Base-by-base conservation (phyloP, 2,329 filamentous ascomycete genomes). In the Clonostachys sp. region DNA sequence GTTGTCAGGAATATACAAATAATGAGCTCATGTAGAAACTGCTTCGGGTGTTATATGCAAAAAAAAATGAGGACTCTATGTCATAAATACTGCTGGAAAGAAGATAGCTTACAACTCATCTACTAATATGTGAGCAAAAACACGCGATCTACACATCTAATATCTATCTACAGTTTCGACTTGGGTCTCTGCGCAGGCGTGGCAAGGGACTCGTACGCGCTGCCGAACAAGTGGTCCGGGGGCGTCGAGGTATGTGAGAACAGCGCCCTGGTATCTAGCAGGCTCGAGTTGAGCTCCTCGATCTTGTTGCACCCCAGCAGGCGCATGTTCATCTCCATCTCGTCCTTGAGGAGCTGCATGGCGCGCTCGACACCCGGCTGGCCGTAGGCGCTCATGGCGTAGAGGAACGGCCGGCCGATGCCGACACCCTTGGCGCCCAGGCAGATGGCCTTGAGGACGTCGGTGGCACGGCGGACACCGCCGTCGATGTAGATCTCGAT, bases 301-400 rank as follows among this genome's bases (percentile, higher is more conserved):
- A 99, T 67, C 50, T 70, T 84, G 17, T 77, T 80, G 50, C 84
- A 88, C 10, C 94, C 94, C 56, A 99, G 90, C 53, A 99, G 73
- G 7, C 94, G 83, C 94, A 99, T 97, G 62, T 92, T 94, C 92
- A 97, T 97, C 73, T 95, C 91, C 81, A 99, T 89, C 77, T 99
- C 94, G 61, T 97, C 94, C 72, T 89, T 91, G 56, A 96, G 78
- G 49, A 96, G 72, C 67, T 91, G 87, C 87, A 97, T 96, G 34
- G 94, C 94, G 34, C 89, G 81, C 61, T 95, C 89, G 17, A 97
- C 92, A 53, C 94, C 94, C 3, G 85, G 77, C 50, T 89, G 71
- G 2, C 94, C 94, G 60, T 97, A 97, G 10, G 90, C 83, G 53
- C 86, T 88, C 92, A 99, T 97, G 60, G 94, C 92, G 63, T 91